Evolutionary conservation across 2,329 filamentous ascomycete species (phyloP).

Genomic region (Sordariomycetes sp.): DNA sequence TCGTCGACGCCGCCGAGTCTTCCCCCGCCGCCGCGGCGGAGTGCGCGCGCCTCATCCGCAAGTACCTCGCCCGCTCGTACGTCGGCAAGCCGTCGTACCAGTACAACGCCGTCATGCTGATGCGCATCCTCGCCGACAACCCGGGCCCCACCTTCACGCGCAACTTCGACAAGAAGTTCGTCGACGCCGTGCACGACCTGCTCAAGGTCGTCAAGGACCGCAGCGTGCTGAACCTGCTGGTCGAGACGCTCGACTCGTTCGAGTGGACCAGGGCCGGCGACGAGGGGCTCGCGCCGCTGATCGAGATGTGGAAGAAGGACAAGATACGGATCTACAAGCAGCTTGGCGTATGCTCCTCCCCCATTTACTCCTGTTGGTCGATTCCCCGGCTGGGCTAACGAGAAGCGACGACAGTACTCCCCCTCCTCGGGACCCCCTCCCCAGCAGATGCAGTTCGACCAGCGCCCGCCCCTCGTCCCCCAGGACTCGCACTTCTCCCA

Average conservation of each 20-base stretch:
- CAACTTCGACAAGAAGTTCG: slow-evolving; percentile 79
- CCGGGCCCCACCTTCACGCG: slow-evolving; percentile 85
- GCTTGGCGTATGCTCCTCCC: slow-evolving; percentile 26
- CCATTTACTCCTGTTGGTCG: background rate
- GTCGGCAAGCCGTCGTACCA: slow-evolving; percentile 58
- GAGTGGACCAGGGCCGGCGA: slow-evolving; percentile 64
- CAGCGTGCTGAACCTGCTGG: slow-evolving; percentile 73
- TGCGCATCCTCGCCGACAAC: slow-evolving; percentile 86
- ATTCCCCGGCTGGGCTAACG: background rate
- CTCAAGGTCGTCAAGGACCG: slow-evolving; percentile 61
- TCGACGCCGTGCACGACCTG: slow-evolving; percentile 63
- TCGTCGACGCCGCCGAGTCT: slow-evolving; percentile 91
- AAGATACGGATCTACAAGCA: slow-evolving; percentile 54
- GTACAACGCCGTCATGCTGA: slow-evolving; percentile 94
- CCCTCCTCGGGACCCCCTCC: background rate
- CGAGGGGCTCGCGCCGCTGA: slow-evolving; percentile 57
- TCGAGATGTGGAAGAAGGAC: slow-evolving; percentile 85
- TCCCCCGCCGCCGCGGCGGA: slow-evolving; percentile 77
- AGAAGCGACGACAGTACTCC: background rate
- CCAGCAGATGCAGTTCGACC: background rate
- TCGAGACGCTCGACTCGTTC: slow-evolving; percentile 76
- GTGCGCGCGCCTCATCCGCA: slow-evolving; percentile 70
- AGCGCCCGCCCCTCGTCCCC: slow-evolving; percentile 20
- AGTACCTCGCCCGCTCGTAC: slow-evolving; percentile 68
- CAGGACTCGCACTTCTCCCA: slow-evolving; percentile 48